These are phyloP conservation scores for Sporothrix luriei DNA, from an alignment of 2,329 filamentous ascomycete genomes.

Conservation along the genomic window DNA sequence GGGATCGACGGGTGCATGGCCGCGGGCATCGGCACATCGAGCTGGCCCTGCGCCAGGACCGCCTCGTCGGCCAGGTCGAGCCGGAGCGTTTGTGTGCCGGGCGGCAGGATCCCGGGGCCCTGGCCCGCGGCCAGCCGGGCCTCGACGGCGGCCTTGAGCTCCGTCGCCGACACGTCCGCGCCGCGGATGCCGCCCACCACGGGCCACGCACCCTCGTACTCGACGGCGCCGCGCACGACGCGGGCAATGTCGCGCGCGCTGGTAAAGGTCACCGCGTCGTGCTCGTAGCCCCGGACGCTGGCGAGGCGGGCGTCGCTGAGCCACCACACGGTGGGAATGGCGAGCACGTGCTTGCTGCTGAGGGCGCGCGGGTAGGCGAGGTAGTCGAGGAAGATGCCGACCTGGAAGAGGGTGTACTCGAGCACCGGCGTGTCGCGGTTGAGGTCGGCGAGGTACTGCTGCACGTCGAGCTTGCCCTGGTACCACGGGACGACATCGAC, in stretches of 20 bases:
- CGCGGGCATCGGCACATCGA: slow-evolving; percentile 49
- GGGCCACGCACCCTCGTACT: slow-evolving; percentile 51
- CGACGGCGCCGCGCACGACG: slow-evolving; percentile 44
- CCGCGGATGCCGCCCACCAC: slow-evolving; percentile 48
- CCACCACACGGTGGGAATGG: slow-evolving; percentile 31
- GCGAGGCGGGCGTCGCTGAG: slow-evolving; percentile 12
- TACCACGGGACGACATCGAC: slow-evolving; percentile 52
- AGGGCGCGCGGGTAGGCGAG: slow-evolving; percentile 54
- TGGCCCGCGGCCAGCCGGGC: not conserved
- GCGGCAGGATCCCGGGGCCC: not conserved
- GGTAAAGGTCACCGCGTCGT: not conserved
- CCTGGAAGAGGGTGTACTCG: slow-evolving; percentile 45
- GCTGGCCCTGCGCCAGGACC: slow-evolving; percentile 51
- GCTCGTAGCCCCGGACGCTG: not conserved
- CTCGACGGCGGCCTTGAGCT: slow-evolving; percentile 47
- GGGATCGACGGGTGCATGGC: slow-evolving; percentile 43
- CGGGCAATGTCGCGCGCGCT: slow-evolving; percentile 9
- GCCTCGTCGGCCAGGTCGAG: slow-evolving; percentile 51
- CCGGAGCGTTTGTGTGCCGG: not conserved
- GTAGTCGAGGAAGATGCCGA: slow-evolving; percentile 48
- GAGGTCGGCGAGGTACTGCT: slow-evolving; percentile 54
- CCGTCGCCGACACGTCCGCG: slow-evolving; percentile 42
- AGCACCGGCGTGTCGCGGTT: slow-evolving; percentile 56
- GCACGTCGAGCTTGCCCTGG: slow-evolving; percentile 53
- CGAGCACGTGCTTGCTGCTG: slow-evolving; percentile 48